Conservation (phyloP, 2,329 filamentous ascomycete species). For the Parasarocladium wereldwijsianum region DNA sequence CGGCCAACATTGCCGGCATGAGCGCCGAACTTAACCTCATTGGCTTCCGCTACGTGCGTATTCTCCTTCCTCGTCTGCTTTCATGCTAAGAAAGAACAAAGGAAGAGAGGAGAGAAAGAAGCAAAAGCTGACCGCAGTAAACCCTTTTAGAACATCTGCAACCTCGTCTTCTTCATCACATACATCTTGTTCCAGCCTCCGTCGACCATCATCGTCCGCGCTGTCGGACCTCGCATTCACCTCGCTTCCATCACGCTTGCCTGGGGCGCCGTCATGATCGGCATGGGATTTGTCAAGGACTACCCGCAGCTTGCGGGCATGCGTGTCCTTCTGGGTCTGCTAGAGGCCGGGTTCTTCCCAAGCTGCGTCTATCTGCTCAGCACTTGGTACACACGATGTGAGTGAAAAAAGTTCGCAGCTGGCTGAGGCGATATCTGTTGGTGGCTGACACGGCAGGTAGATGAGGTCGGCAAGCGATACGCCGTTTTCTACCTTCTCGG, state of each 20-base stretch:
- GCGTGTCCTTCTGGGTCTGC: conserved; percentile 32
- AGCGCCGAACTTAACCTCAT: conserved; percentile 28
- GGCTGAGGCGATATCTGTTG: too few species aligned
- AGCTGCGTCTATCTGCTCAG: conserved; percentile 23
- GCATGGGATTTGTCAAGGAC: conserved; percentile 45
- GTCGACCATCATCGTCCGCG: conserved; percentile 53
- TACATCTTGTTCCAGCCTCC: conserved; percentile 61
- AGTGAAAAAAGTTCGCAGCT: conserved; percentile 12
- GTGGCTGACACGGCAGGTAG: too few species aligned
- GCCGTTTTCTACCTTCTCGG: conserved; percentile 56
- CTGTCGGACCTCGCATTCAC: conserved; percentile 46
- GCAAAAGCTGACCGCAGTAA: background rate
- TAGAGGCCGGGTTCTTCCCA: conserved; percentile 8
- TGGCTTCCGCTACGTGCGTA: conserved; percentile 28
- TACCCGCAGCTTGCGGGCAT: conserved; percentile 38
- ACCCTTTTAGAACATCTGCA: conserved; percentile 41
- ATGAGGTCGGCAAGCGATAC: conserved; percentile 56
- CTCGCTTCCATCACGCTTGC: conserved; percentile 36
- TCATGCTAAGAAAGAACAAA: too few species aligned
- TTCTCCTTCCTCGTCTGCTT: background rate
- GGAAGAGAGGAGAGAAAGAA: too few species aligned
- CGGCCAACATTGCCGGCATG: conserved; percentile 58
- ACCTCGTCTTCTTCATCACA: conserved; percentile 59
- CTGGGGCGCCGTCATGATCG: conserved; percentile 49
- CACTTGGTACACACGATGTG: conserved; percentile 57